Conservation (phyloP, 257 asterid species). For the Nicotiana sylvestris region DNA sequence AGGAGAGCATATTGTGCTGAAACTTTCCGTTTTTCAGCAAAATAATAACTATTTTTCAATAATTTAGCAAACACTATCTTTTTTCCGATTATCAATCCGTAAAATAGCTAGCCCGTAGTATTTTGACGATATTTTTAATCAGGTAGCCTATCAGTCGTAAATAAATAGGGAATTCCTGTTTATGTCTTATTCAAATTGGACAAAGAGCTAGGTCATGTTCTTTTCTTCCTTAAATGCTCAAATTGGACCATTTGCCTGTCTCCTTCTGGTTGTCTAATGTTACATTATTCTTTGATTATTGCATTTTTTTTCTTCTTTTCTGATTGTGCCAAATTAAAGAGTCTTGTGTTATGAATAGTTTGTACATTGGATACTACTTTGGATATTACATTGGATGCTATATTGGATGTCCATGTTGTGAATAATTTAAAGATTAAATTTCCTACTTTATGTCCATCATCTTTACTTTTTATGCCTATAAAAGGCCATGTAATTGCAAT, state of each 20-base stretch:
- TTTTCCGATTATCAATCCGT: too few relatives aligned
- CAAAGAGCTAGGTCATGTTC: not conserved
- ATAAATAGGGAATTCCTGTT: not conserved
- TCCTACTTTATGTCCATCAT: too few relatives aligned
- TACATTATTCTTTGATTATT: not conserved
- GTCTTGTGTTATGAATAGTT: not conserved
- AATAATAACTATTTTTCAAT: too few relatives aligned
- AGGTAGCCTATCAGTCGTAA: not conserved
- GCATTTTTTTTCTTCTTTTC: not conserved
- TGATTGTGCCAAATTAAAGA: not conserved
- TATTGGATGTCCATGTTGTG: too few relatives aligned
- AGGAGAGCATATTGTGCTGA: too few relatives aligned
- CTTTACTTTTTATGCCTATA: too few relatives aligned
- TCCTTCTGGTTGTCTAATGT: not conserved
- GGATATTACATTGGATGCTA: too few relatives aligned
- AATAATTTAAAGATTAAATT: too few relatives aligned
- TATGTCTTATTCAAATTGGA: not conserved
- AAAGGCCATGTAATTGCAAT: too few relatives aligned
- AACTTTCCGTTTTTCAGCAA: too few relatives aligned
- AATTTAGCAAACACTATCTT: accelerated
- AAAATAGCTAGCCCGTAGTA: too few relatives aligned
- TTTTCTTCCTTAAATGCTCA: not conserved
- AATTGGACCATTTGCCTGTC: not conserved
- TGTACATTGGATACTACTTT: too few relatives aligned
- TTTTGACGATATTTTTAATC: not conserved